Evolutionary conservation across 306 rosid species (phyloP).

Genomic region (Pterocarpus macrocarpus): DNA sequence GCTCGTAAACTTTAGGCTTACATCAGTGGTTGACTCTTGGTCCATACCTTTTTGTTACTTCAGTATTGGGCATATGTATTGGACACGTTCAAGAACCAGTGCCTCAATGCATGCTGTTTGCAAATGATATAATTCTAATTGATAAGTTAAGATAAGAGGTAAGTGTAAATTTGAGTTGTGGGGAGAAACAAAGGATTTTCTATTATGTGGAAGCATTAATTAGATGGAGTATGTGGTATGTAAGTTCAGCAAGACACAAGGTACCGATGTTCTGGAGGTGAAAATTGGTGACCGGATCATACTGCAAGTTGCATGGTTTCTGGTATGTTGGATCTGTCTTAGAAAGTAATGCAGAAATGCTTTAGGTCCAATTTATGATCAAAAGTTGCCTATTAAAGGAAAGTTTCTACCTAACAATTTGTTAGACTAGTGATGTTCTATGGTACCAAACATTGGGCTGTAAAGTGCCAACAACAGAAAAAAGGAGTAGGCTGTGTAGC

Average conservation of each 20-base stretch:
- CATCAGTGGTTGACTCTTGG: background rate
- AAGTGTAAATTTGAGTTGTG: background rate
- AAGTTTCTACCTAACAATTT: background rate
- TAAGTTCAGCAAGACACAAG: background rate
- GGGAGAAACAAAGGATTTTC: background rate
- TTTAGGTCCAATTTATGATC: constrained; percentile 3
- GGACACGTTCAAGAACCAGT: background rate
- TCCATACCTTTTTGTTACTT: background rate
- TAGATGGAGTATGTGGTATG: background rate
- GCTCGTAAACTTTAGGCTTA: background rate
- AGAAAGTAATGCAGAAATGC: background rate
- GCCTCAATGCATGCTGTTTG: background rate
- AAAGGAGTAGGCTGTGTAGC: background rate
- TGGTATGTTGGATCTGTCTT: background rate
- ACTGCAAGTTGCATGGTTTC: background rate
- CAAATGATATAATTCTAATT: background rate
- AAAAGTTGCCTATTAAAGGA: background rate
- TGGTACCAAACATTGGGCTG: background rate
- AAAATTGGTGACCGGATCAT: background rate
- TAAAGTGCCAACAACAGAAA: background rate
- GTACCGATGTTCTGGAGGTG: background rate
- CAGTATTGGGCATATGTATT: background rate
- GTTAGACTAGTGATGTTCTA: background rate
- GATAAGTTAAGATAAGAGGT: background rate
- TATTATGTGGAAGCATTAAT: background rate